Base-by-base conservation (phyloP, 441 rosid genomes). In the Adansonia madagascariensis region DNA sequence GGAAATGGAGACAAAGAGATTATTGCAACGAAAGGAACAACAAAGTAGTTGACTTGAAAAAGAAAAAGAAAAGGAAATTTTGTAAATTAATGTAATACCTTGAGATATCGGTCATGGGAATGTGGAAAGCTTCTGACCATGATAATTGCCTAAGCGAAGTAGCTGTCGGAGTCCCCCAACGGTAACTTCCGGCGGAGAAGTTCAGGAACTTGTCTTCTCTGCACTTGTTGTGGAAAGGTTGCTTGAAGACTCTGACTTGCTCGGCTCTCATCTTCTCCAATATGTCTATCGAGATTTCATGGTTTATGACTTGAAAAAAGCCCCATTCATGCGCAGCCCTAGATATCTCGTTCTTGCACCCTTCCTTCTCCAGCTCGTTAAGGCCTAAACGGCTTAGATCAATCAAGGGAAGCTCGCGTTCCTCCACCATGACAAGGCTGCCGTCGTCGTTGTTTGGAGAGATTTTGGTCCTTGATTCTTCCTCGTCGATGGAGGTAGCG, bases 101-200 rank as follows among this genome's bases (percentile, higher is more conserved):
- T 17, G 85, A 83, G 63, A 92, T 80, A 76, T 89, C 95, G 27
- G 86, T 75, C 89, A 92, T 81, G 44, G 95, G 94, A 74, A 94
- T 86, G 81, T 95, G 98, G 85, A 94, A 95, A 44, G 97, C 98
- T 84, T 95, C 99, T 1, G 94, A 94, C 98, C 98, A 95, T 8
- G 97, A 85, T 47, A 95, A 75, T 72, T 94, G 97, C 77, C 77
- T 59, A 66, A 89, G 84, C 77, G 88, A 85, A 27, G 95, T 92
- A 3, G 99, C 99, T 0, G 91, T 79, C 0, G 97, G 97, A 14
- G 94, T 84, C 15, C 97, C 99, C 98, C 99, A 95, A 8, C 95
- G 97, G 80, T 95, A 95, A 62, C 90, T 89, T 5, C 98, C 97
- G 1, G 86, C 66, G 0, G 92, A 84, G 81, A 93, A 87, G 67